phyloP scores from a whole-genome alignment of 306 rosid species.

The Senna tora region DNA sequence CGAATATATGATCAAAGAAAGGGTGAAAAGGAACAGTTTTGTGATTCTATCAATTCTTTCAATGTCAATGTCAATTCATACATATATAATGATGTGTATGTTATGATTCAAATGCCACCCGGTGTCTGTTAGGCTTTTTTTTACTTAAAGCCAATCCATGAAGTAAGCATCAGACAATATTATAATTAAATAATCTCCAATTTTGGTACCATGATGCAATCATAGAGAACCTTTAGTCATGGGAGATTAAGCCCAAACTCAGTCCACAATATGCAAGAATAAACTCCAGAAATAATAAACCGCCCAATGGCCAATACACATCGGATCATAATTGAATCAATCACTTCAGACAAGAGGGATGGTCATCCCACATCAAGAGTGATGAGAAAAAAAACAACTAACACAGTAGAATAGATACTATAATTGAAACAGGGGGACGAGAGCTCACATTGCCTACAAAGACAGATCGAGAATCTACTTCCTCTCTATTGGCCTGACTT shows the following conservation, averaged over 20 bases:
- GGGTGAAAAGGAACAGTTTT: slow-evolving; percentile 12
- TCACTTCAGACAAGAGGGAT: slow-evolving; percentile 10
- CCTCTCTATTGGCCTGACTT: slow-evolving; percentile 74
- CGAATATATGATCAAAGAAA: slow-evolving; percentile 20
- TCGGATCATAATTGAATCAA: slow-evolving; percentile 25
- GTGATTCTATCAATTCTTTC: slow-evolving; percentile 12
- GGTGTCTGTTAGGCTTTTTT: background rate
- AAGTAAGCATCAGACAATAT: slow-evolving; percentile 13
- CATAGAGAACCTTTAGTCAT: slow-evolving; percentile 13
- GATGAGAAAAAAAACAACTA: slow-evolving; percentile 8
- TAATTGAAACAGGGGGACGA: slow-evolving; percentile 37
- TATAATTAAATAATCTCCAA: background rate
- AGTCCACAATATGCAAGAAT: slow-evolving; percentile 5
- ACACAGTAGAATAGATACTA: slow-evolving; percentile 26
- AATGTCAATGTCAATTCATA: slow-evolving; percentile 6
- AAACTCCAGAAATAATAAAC: background rate
- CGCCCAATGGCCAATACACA: background rate
- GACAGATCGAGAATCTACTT: slow-evolving; percentile 75
- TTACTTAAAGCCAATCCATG: slow-evolving; percentile 6
- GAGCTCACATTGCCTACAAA: slow-evolving; percentile 89
- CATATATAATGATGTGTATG: background rate
- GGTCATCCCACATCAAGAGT: slow-evolving; percentile 7
- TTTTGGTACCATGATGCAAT: background rate
- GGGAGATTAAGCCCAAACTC: slow-evolving; percentile 6
- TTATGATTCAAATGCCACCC: background rate